Conservation (phyloP, 768 basidiomycete genomes). For the Pulveroboletus sp. region DNA sequence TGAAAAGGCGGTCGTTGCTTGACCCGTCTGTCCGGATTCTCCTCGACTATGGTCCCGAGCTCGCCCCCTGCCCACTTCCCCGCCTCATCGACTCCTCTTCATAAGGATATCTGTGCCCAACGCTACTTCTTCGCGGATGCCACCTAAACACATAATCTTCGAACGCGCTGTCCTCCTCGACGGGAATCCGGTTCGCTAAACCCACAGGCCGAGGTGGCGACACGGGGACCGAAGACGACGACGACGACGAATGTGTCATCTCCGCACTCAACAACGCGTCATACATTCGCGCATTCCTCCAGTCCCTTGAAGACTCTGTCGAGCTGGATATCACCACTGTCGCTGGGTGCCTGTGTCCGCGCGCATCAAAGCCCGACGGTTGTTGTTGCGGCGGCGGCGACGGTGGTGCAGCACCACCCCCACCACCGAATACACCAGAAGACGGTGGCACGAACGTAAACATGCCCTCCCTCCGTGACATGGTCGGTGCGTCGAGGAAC, state of each 20-base stretch:
- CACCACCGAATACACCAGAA: conserved; percentile 3
- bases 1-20: too few species aligned
- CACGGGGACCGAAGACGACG: conserved; percentile 9
- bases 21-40: not conserved
- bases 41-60: conserved; percentile 1
- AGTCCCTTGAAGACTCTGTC: conserved; percentile 11
- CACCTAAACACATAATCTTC: conserved; percentile 19
- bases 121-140: not conserved
- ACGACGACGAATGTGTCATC: conserved; percentile 18
- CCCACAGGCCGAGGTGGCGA: conserved; percentile 10
- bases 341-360: not conserved
- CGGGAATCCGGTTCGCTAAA: conserved; percentile 16
- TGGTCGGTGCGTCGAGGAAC: conserved; percentile 9
- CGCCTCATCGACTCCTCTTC: conserved; percentile 6
- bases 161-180: conserved; percentile 16
- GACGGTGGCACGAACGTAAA: conserved; percentile 11
- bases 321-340: conserved; percentile 7
- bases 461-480: conserved; percentile 7
- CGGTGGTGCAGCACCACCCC: not conserved
- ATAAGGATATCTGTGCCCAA: not conserved
- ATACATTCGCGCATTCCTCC: conserved; percentile 12
- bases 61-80: conserved; percentile 4
- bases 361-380: conserved; percentile 5
- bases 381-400: not conserved
- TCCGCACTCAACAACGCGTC: conserved; percentile 8